Base-by-base conservation (phyloP, 1,284 basidiomycete species). In the Sporisorium exsertum region DNA sequence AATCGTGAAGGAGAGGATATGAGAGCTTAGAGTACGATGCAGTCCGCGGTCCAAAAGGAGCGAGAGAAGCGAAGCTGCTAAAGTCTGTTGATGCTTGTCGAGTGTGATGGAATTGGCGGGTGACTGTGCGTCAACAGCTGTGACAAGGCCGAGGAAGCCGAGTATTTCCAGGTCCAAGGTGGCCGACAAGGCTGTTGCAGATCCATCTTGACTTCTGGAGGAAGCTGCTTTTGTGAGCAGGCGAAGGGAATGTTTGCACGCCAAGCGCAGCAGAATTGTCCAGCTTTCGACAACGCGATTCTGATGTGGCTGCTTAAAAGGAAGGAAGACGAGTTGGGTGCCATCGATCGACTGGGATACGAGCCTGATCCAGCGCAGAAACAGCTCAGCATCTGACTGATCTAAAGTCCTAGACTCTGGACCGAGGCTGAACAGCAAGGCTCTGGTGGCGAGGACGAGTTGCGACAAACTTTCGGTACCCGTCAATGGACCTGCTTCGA, bases 161-260 rank as follows among this genome's bases (percentile, higher is more conserved):
- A 77, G 52, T 15, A 65, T 59, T 13, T 64, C 49, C 20, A 64
- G 12, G n/a, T 77, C 66, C 18, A 67, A 29, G 2, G 37, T n/a
- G n/a, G 63, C 18, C 16, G 47, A 40, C 6, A 22, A 24, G 3
- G 42, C 13, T 6, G 20, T n/a, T 16, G 43, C 5, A 2, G 49
- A 40, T 29, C 9, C 24, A 1, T 54, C n/a, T 10, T 50, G n/a
- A 3, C 26, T 22, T 5, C 64, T 56, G 5, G 24, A 47, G 9
- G 55, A 24, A 33, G 63, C 63, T 26, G 68, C 53, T 24, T 49
- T 49, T 3, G 40, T 18, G 24, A 75, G 61, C 18, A 75, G 52
- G 50, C 72, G 72, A 6, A 75, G 64, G 0, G 67, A 49, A 15
- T 66, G 64, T 55, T 64, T 70, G 67, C 64, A 70, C 6, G 67